These are phyloP conservation scores for Neospora caninum DNA, from an alignment of 169 alveolate genomes.

Conservation along the genomic window DNA sequence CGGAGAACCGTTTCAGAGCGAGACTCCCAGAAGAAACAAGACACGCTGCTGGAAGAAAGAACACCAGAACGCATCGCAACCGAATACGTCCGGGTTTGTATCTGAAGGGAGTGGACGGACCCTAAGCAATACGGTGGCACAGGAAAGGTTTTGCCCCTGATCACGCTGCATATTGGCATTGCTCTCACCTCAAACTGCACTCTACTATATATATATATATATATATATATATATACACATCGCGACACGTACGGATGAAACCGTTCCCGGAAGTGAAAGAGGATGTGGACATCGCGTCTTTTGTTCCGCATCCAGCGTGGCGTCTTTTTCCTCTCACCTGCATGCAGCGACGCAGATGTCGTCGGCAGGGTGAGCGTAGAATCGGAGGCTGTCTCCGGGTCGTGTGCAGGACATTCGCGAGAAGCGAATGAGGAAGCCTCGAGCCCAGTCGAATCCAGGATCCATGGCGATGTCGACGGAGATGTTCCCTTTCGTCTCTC, in stretches of 20 bases:
- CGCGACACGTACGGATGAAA: too few species aligned
- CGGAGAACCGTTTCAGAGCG: too few species aligned
- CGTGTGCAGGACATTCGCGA: constrained; percentile 47
- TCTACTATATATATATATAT: not conserved
- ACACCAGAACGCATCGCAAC: too few species aligned
- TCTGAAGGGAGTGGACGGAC: too few species aligned
- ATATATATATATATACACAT: not conserved
- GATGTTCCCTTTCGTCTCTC: not conserved
- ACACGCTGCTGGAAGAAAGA: too few species aligned
- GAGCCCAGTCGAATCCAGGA: constrained; percentile 45
- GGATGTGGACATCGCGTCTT: too few species aligned
- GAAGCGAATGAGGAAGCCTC: constrained; percentile 50
- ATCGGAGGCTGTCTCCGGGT: constrained; percentile 37
- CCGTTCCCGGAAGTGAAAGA: too few species aligned
- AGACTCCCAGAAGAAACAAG: too few species aligned
- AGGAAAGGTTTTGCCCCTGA: too few species aligned
- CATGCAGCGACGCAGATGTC: constrained; percentile 44
- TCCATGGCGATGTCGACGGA: constrained; percentile 7
- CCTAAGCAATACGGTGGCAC: too few species aligned
- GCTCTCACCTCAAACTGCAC: not conserved
- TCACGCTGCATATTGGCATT: too few species aligned
- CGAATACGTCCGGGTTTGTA: too few species aligned
- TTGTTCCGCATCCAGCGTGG: not conserved
- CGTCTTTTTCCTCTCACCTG: constrained; percentile 20
- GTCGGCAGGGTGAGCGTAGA: constrained; percentile 6